These are phyloP conservation scores for Pseudogymnoascus sp. DNA, from an alignment of 2,329 filamentous ascomycete species.

Conservation along the genomic window DNA sequence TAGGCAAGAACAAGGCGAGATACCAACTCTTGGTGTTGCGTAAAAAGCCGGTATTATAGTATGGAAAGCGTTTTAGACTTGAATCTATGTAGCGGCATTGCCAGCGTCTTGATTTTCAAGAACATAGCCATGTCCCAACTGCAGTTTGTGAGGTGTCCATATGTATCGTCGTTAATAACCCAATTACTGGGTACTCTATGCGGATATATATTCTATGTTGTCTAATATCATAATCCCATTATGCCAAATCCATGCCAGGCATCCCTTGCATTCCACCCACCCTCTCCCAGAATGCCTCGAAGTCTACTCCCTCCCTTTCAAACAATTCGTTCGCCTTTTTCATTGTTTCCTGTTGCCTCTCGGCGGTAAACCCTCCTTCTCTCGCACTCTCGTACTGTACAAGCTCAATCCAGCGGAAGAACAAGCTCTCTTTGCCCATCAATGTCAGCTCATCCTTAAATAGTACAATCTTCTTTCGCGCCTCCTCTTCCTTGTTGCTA, in stretches of 20 bases:
- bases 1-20: constrained; percentile 77
- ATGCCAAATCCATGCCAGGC: constrained; percentile 38
- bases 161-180: neutral
- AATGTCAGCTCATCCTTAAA: constrained; percentile 70
- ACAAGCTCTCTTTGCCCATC: constrained; percentile 79
- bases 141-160: neutral
- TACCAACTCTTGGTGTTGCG: constrained; percentile 69
- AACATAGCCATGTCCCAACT: neutral
- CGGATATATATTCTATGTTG: neutral
- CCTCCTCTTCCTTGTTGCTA: constrained; percentile 48
- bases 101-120: constrained; percentile 5
- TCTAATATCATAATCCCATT: neutral
- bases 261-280: constrained; percentile 55
- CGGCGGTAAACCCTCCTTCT: constrained; percentile 69
- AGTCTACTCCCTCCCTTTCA: constrained; percentile 67
- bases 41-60: constrained; percentile 29
- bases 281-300: constrained; percentile 71
- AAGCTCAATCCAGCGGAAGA: constrained; percentile 88
- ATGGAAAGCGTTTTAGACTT: constrained; percentile 8
- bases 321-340: constrained; percentile 71
- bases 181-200: neutral
- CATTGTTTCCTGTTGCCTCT: constrained; percentile 66
- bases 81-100: constrained; percentile 7
- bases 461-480: constrained; percentile 66
- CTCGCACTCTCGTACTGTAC: constrained; percentile 79